These are phyloP conservation scores for Spergularia azorica DNA, from an alignment of 179 eudicot genomes.

Conservation along the genomic window DNA sequence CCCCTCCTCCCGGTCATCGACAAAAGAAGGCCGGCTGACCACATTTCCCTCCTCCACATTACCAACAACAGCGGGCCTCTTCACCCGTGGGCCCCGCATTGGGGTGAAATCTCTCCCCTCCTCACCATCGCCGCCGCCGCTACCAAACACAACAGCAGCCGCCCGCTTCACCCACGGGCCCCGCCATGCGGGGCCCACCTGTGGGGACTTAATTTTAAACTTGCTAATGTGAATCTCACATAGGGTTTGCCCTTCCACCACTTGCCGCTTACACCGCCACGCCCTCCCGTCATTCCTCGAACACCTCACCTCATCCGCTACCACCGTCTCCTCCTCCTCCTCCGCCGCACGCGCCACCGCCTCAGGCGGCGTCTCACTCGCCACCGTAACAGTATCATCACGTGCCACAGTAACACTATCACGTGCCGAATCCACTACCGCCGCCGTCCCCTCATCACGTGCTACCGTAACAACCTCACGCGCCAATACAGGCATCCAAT, in stretches of 20 bases:
- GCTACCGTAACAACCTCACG: not conserved
- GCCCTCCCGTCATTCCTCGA: slow-evolving; percentile 20
- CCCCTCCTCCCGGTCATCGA: not conserved
- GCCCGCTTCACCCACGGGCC: slow-evolving; percentile 9
- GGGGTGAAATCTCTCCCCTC: not conserved
- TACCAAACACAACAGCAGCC: not conserved
- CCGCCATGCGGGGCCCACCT: not conserved
- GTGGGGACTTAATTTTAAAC: not conserved
- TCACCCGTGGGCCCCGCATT: slow-evolving; percentile 11
- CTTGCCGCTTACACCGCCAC: slow-evolving; percentile 32
- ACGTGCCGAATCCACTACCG: not conserved
- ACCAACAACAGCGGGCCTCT: not conserved
- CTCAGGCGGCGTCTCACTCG: not conserved
- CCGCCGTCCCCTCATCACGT: not conserved
- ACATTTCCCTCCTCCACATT: not conserved
- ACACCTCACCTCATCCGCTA: slow-evolving; percentile 30
- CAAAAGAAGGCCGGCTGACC: not conserved
- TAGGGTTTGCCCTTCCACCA: slow-evolving; percentile 21
- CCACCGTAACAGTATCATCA: not conserved
- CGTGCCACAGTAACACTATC: slow-evolving; percentile 8
- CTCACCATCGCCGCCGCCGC: not conserved
- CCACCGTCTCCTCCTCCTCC: slow-evolving; percentile 4
- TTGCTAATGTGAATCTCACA: slow-evolving; percentile 25
- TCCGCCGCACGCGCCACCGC: not conserved
- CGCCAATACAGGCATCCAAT: not conserved